Conservation (phyloP, 2,329 filamentous ascomycete genomes). For the Paracoccidioides brasiliensis region DNA sequence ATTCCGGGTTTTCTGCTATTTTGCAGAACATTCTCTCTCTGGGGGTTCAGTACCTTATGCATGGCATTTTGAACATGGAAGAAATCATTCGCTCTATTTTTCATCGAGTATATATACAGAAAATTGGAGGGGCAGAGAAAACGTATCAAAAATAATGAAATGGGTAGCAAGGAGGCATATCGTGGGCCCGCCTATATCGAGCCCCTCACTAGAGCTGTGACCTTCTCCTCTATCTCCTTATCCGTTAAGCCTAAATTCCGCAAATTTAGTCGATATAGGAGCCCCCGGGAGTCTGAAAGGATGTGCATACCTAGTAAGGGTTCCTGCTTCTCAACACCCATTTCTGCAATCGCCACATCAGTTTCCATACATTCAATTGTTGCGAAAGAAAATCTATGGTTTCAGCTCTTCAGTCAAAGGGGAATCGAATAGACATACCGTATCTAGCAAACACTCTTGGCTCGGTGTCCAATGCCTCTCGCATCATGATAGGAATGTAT, state of each 20-base stretch:
- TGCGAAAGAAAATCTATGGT: background rate
- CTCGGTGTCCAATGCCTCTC: slow-evolving; percentile 73
- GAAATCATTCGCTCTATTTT: slow-evolving; percentile 9
- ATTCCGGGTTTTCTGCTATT: background rate
- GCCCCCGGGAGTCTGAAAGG: background rate
- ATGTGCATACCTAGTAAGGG: slow-evolving; percentile 42
- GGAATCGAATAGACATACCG: slow-evolving; percentile 42
- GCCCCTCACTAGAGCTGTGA: slow-evolving; percentile 49
- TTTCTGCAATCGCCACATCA: slow-evolving; percentile 34
- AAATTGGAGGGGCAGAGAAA: slow-evolving; percentile 17
- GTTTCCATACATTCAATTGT: background rate
- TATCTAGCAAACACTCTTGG: slow-evolving; percentile 88
- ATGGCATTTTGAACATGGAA: slow-evolving; percentile 6
- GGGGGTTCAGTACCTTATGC: background rate
- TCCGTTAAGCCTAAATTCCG: slow-evolving; percentile 46
- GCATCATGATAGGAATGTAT: slow-evolving; percentile 80
- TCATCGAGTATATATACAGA: slow-evolving; percentile 26
- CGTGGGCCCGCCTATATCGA: slow-evolving; percentile 7
- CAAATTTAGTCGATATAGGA: background rate
- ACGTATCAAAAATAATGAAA: slow-evolving; percentile 10
- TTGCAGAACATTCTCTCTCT: background rate
- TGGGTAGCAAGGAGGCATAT: background rate
- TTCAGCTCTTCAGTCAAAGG: background rate
- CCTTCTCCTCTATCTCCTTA: slow-evolving; percentile 56
- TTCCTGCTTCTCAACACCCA: slow-evolving; percentile 55